Percentiles rank a stretch among this genome's conserved stretches.
These are phyloP conservation scores for Pelargonium australe DNA, from an alignment of 441 rosid species.

Conservation along the genomic window DNA sequence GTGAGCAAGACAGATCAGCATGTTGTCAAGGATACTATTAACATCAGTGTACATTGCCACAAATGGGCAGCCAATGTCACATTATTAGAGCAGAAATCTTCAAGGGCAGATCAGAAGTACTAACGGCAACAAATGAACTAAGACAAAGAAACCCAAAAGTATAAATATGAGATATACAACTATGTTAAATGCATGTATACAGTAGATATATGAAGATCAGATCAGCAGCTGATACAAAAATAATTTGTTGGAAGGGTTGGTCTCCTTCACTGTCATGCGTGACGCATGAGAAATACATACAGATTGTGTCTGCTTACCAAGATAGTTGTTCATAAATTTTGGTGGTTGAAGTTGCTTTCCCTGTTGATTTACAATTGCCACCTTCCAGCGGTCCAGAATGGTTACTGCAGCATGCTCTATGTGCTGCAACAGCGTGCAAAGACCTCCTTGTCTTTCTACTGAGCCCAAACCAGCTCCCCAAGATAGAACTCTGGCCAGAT, in stretches of 20 bases:
- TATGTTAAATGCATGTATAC: too few species aligned
- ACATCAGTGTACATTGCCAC: too few species aligned
- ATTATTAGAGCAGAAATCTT: too few species aligned
- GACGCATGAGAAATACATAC: background rate
- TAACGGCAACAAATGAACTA: too few species aligned
- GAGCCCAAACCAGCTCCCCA: conserved; percentile 97
- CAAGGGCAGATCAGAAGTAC: too few species aligned
- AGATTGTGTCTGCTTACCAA: conserved; percentile 43
- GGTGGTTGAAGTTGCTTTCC: conserved; percentile 63
- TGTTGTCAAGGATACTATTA: background rate
- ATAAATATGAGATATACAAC: too few species aligned
- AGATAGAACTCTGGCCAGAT: conserved; percentile 83
- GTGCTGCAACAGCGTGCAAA: conserved; percentile 61
- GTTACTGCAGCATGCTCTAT: conserved; percentile 95
- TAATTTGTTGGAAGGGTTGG: too few species aligned
- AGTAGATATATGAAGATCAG: too few species aligned
- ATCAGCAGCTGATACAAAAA: too few species aligned
- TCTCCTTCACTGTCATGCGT: background rate
- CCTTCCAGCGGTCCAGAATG: conserved; percentile 95
- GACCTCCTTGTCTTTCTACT: conserved; percentile 91
- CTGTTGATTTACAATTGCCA: conserved; percentile 52
- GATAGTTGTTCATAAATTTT: conserved; percentile 91
- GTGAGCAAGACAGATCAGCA: background rate
- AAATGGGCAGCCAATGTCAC: too few species aligned
- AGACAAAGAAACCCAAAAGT: too few species aligned